Evolutionary conservation across 2,329 filamentous ascomycete genomes (phyloP).

Genomic region (Orbilia oligospora): DNA sequence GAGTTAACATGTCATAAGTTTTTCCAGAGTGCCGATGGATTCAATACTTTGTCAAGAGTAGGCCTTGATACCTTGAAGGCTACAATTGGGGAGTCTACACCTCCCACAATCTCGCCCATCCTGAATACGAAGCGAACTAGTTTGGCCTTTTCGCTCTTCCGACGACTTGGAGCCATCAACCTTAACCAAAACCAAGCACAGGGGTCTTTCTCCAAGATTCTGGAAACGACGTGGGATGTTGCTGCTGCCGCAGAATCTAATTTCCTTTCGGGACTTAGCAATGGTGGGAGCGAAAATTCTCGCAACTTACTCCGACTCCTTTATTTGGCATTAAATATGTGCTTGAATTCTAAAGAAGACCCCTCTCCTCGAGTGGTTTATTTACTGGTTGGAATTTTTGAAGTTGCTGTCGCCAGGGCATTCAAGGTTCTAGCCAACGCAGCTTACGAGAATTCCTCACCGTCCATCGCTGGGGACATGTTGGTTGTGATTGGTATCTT

Average conservation of each 20-base stretch:
- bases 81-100: conserved; percentile 79
- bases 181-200: conserved; percentile 10
- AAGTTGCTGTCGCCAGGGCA: conserved; percentile 82
- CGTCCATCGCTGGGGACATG: conserved; percentile 81
- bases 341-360: conserved; percentile 67
- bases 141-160: conserved; percentile 84
- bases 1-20: conserved; percentile 80
- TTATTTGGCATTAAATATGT: conserved; percentile 82
- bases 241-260: conserved; percentile 67
- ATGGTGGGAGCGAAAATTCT: conserved; percentile 78
- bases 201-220: conserved; percentile 68
- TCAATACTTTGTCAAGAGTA: conserved; percentile 80
- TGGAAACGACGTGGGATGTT: conserved; percentile 74
- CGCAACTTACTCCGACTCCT: conserved; percentile 86
- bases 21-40: conserved; percentile 72
- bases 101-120: conserved; percentile 84
- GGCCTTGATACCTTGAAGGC: conserved; percentile 82
- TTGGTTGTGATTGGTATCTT: conserved; percentile 88
- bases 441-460: conserved; percentile 74
- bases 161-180: conserved; percentile 72
- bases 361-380: conserved; percentile 63
- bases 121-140: conserved; percentile 83
- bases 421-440: conserved; percentile 85
- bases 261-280: conserved; percentile 68
- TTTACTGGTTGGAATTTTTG: conserved; percentile 81